A percentile compares a stretch with the other conserved stretches of the same genome.
Conservation (phyloP, 2,329 filamentous ascomycete species). For the Phialocephala sp. region DNA sequence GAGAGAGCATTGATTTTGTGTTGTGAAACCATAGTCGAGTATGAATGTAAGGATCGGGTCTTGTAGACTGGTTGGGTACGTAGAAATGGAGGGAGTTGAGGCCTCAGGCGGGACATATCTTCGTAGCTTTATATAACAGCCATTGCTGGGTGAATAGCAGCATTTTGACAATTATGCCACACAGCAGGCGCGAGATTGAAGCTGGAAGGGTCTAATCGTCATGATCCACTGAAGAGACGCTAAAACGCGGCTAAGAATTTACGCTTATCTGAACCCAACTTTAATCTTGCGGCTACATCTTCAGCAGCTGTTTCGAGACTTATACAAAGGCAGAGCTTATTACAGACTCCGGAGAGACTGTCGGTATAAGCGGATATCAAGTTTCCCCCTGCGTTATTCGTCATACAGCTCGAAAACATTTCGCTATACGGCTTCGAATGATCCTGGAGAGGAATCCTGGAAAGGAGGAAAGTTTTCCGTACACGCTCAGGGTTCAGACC, state of each 20-base stretch:
- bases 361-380: too few relatives aligned
- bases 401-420: too few relatives aligned
- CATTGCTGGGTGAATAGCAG: slow-evolving; percentile 2
- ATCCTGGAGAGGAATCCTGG: too few relatives aligned
- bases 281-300: too few relatives aligned
- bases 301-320: too few relatives aligned
- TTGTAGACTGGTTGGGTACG: background rate
- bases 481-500: too few relatives aligned
- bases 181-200: background rate
- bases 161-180: background rate
- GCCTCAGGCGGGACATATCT: background rate
- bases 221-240: background rate
- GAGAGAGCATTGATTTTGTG: slow-evolving; percentile 30
- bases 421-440: too few relatives aligned
- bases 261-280: too few relatives aligned
- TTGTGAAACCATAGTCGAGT: slow-evolving; percentile 24
- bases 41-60: background rate
- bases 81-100: background rate
- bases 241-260: background rate
- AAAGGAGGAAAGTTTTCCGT: too few relatives aligned
- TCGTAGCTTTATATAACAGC: slow-evolving; percentile 9
- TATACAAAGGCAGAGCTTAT: too few relatives aligned
- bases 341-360: too few relatives aligned
- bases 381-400: too few relatives aligned
- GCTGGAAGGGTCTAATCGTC: background rate